These are phyloP conservation scores for Urtica urens DNA, from an alignment of 306 rosid genomes.

Conservation along the genomic window DNA sequence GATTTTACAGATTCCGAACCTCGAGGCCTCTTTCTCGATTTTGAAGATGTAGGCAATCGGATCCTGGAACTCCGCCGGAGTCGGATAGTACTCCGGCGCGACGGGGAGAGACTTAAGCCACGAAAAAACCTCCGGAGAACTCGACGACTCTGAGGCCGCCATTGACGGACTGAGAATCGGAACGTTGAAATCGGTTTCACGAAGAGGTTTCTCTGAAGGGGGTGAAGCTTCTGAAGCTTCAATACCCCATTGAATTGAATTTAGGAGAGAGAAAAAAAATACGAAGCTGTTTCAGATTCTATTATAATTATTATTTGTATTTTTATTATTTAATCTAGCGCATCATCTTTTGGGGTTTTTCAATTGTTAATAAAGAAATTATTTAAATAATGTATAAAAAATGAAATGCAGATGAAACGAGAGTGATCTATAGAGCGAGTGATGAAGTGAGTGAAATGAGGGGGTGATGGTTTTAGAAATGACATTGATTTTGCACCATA, in stretches of 20 bases:
- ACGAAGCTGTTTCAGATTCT: conserved; percentile 27
- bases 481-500: conserved; percentile 17
- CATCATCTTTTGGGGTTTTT: conserved; percentile 9
- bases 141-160: conserved; percentile 46
- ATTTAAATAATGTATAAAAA: neutral
- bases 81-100: conserved; percentile 85
- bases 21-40: conserved; percentile 95
- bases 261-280: conserved; percentile 3
- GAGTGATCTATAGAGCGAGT: conserved; percentile 3
- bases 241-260: conserved; percentile 28
- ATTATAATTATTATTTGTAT: conserved; percentile 12
- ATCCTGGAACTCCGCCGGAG: conserved; percentile 77
- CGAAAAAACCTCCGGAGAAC: conserved; percentile 55
- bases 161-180: conserved; percentile 12
- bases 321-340: neutral
- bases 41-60: conserved; percentile 95
- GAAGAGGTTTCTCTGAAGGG: neutral
- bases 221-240: conserved; percentile 29
- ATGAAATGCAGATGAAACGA: conserved; percentile 31
- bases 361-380: conserved; percentile 38
- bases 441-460: neutral
- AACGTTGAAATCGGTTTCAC: neutral
- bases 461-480: conserved; percentile 19
- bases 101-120: conserved; percentile 85
- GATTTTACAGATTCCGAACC: conserved; percentile 94